Evolutionary conservation across 2,329 filamentous ascomycete genomes (phyloP), one percentile per base, ranked within the genome.

Genomic region (Monosporascus sp.): DNA sequence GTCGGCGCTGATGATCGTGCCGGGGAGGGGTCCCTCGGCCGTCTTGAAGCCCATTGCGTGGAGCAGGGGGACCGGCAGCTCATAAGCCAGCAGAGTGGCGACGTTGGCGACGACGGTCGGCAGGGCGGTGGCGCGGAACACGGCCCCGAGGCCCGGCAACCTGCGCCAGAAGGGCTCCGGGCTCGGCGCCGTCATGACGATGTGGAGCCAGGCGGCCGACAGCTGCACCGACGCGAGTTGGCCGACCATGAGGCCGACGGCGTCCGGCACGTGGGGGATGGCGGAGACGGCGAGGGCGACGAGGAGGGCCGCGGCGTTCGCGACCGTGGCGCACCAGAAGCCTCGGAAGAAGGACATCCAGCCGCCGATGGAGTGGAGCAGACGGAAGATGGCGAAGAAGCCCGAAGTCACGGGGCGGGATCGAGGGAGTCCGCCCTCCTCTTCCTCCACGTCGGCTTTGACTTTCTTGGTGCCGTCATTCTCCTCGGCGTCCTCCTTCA

Each of bases 161-260:
- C 89, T 85, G 62, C 76, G 72, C 70, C 79, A 86, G 75, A 85
- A 89, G 61, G 72, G 72, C 64, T 79, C 78, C 39, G 74, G 65
- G 47, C 79, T 83, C 2, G 82, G 81, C 51, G 82, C 76, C 1
- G 88, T 84, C 63, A 96, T 89, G 65, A 94, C 82, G 62, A 87
- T 84, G 68, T 95, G 89, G 4, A 90, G 88, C 89, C 90, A 95
- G 49, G 82, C 79, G 61, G 90, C 79, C 66, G 82, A 79, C 54
- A 92, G 68, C 63, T 86, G 85, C 42, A 86, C 79, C 45, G 88
- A 74, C n/a, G 80, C 67, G 31, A 91, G 70, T 47, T 79, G 75
- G 27, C 81, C 74, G 44, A 86, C 51, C 49, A 84, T 74, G 52
- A 77, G 75, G 49, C 73, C 72, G 50, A 87, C 18, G 24, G 60